These are phyloP conservation scores for Citrullus amarus DNA, from an alignment of 306 rosid species.

Conservation along the genomic window DNA sequence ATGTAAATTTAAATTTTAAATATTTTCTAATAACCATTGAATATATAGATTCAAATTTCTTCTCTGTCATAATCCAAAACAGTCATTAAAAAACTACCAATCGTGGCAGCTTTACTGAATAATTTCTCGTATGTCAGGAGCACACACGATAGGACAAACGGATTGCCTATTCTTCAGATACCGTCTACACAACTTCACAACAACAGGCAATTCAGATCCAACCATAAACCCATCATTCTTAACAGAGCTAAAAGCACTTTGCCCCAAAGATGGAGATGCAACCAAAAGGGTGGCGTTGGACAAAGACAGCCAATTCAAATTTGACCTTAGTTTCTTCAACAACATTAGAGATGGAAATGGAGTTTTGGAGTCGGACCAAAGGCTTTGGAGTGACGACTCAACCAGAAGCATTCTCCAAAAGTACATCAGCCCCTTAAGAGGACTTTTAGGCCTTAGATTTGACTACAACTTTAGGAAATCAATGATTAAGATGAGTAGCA, in stretches of 20 bases:
- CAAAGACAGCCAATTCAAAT: conserved; percentile 31
- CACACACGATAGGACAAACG: conserved; percentile 59
- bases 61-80: too few species aligned
- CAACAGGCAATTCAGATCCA: conserved; percentile 48
- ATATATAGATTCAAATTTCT: too few species aligned
- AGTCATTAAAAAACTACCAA: too few species aligned
- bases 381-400: conserved; percentile 47
- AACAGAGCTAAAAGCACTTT: conserved; percentile 27
- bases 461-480: conserved; percentile 52
- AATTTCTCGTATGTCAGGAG: conserved; percentile 7
- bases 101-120: too few species aligned
- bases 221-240: conserved; percentile 36
- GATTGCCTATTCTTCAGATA: conserved; percentile 43
- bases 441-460: conserved; percentile 48
- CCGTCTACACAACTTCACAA: conserved; percentile 49
- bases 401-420: conserved; percentile 29
- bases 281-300: conserved; percentile 40
- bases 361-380: conserved; percentile 60
- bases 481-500: conserved; percentile 56
- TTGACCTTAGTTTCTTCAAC: conserved; percentile 53
- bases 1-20: too few species aligned
- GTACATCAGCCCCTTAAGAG: conserved; percentile 44
- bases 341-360: conserved; percentile 49
- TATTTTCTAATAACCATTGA: too few species aligned
- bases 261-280: conserved; percentile 48